These are phyloP conservation scores for Penicillium corylophilum DNA, from an alignment of 2,329 filamentous ascomycete species.

Conservation along the genomic window DNA sequence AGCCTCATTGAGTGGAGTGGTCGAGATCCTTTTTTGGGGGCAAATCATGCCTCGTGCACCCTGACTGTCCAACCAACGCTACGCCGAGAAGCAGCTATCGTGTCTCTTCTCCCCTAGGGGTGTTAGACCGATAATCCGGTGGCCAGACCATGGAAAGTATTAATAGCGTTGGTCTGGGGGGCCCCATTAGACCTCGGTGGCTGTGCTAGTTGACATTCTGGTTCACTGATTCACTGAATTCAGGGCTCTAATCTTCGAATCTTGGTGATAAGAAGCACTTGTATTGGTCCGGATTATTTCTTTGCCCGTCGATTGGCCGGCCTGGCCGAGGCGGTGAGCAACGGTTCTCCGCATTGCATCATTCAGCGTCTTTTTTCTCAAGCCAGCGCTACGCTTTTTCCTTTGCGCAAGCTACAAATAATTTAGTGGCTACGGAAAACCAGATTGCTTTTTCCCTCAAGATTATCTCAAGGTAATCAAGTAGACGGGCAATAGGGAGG, in stretches of 20 bases:
- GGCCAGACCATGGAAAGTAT: conserved; percentile 22
- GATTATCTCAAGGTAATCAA: neutral
- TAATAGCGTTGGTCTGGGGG: conserved; percentile 11
- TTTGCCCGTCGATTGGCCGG: conserved; percentile 11
- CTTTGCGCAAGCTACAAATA: too few relatives aligned
- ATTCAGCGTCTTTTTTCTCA: conserved; percentile 3
- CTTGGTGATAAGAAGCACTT: conserved; percentile 2
- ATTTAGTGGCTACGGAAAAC: too few relatives aligned
- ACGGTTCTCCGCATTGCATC: conserved; percentile 22
- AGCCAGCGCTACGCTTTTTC: neutral
- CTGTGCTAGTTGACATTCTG: neutral
- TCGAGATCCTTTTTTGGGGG: conserved; percentile 7
- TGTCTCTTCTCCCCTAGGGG: conserved; percentile 1
- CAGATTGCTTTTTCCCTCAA: too few relatives aligned
- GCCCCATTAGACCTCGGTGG: neutral
- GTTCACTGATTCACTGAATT: neutral
- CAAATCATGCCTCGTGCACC: conserved; percentile 9
- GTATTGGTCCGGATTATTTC: conserved; percentile 14
- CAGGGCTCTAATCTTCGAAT: too few relatives aligned
- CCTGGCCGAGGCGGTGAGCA: conserved; percentile 18
- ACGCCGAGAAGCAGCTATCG: neutral
- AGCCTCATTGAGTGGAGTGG: conserved; percentile 16
- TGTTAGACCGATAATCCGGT: conserved; percentile 11
- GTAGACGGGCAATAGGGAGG: neutral
- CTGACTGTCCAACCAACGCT: conserved; percentile 5